Base-by-base conservation (phyloP, 306 rosid species). In the Vicia villosa region DNA sequence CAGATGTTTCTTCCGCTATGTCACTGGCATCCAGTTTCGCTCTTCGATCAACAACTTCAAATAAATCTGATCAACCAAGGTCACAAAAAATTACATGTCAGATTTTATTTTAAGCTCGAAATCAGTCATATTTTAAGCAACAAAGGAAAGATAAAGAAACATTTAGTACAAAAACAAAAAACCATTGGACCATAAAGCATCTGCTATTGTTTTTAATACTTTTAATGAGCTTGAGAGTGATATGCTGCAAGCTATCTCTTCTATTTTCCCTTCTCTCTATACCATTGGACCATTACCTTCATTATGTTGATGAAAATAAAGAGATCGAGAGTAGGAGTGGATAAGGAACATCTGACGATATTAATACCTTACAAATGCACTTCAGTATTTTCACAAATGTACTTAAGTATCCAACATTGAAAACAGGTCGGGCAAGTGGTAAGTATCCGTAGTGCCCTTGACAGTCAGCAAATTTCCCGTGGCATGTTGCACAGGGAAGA, bases 371-470 rank as follows among this genome's bases (percentile, higher is more conserved):
- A 69, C 98, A 94, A 68, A 90, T 86, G 82, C 96, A 94, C 89
- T 94, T 94, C 63, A 94, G 78, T 75, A 84, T 80, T 68, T 86
- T 89, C 68, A 90, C 68, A 46, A 87, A 79, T 19, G 74, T 60
- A 78, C 64, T 54, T 20, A 86, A 74, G 72, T 74, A 94, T 67
- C 96, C 98, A 59, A 85, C 86, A 50, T 94, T 86, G 74, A 62
- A 87, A 65, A 94, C 96, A 24, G 98, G 98, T 43, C 81, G 87
- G 43, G 85, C 86, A 26, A 90, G 96, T 61, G 60, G 67, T 58
- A 90, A 41, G 79, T 81, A 90, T 73, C 97, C 97, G 9, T 71
- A 94, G 84, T 94, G 98, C 64, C 98, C 98, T 0, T 91, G 96
- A 74, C 98, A 94, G 8, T 78, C 83, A 15, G 40, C 9, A 59